Base-by-base conservation (phyloP, 805 yeast species). In the Metschnikowia vanudenii region DNA sequence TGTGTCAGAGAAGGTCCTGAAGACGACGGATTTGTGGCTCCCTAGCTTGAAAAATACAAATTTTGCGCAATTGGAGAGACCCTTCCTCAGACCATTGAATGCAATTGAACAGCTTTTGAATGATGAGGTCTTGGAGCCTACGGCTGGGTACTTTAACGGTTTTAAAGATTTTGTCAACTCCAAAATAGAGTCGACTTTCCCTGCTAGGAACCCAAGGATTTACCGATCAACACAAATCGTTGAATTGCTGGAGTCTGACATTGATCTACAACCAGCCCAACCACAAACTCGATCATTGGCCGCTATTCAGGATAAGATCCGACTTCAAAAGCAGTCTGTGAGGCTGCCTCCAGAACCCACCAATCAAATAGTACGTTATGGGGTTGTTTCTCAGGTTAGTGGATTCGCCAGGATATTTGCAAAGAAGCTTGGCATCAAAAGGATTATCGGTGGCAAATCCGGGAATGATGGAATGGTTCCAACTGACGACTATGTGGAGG, bases 11-110 rank as follows among this genome's bases (percentile, higher is more conserved):
- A 56, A 68, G 26, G 66, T 79, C n/a, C 76, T 90, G 55, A 62
- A 60, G 47, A 60, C 70, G 30, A 67, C 88, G 36, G 96, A 90
- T 57, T 61, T 64, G 49, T 60, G 67, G 35, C 67, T 80, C 17
- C 96, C 96, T 3, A 68, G 71, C 32, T 65, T 83, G 45, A 80
- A 80, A 67, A 76, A 84, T 1, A 63, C 76, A 28, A 78, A 79
- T 41, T 73, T 73, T 60, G 66, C 69, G 39, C 78, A 74, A 48
- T 58, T 82, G 39, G 72, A 76, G 32, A 73, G 73, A 40, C 69
- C 77, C 2, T 60, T 79, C 20, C 71, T 77, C 46, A 68, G 70
- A 43, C 92, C 94, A 24, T 66, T 76, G 44, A 71, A 68, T 31
- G 68, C 71, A n/a, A 67, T 76, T 10, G 68, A 66, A 24, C 67